Conservation (phyloP, 441 rosid genomes). For the Populus trichocarpa region DNA sequence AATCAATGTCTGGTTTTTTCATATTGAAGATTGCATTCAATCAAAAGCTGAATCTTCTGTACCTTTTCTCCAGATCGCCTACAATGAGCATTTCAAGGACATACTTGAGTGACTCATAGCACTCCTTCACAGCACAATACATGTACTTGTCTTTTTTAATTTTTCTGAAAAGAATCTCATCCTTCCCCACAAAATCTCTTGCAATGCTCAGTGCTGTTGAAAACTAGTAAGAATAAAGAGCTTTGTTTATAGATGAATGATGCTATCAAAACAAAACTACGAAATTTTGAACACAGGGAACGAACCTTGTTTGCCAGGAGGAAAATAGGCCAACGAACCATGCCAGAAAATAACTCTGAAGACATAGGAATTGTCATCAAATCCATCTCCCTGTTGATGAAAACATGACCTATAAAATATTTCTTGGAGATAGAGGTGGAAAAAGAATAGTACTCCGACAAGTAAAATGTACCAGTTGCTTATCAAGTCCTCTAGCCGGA, state of each 20-base stretch:
- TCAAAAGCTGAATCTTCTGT: slow-evolving; percentile 10
- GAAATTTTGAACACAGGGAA: slow-evolving; percentile 4
- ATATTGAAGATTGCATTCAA: slow-evolving; percentile 9
- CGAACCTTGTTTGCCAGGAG: slow-evolving; percentile 89
- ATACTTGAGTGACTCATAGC: slow-evolving; percentile 82
- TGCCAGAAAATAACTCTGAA: slow-evolving; percentile 58
- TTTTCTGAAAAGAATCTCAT: slow-evolving; percentile 60
- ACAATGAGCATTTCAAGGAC: slow-evolving; percentile 79
- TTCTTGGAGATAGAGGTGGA: slow-evolving; percentile 2
- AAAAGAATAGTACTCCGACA: slow-evolving; percentile 12
- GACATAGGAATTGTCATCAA: slow-evolving; percentile 86
- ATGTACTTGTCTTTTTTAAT: slow-evolving; percentile 83
- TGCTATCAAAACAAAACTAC: slow-evolving; percentile 5
- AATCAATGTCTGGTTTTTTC: background rate
- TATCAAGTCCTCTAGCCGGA: slow-evolving; percentile 88
- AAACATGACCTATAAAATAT: slow-evolving; percentile 11
- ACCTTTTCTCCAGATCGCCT: slow-evolving; percentile 87
- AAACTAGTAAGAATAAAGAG: slow-evolving; percentile 53
- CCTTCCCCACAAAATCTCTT: slow-evolving; percentile 73
- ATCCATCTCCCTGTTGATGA: slow-evolving; percentile 71
- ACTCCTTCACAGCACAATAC: slow-evolving; percentile 82
- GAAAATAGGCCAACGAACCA: slow-evolving; percentile 92
- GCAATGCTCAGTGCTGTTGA: slow-evolving; percentile 86
- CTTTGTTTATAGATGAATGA: slow-evolving; percentile 28
- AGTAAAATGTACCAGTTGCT: slow-evolving; percentile 60